Conservation (phyloP, 805 yeast species). For the Metschnikowia rubicola region DNA sequence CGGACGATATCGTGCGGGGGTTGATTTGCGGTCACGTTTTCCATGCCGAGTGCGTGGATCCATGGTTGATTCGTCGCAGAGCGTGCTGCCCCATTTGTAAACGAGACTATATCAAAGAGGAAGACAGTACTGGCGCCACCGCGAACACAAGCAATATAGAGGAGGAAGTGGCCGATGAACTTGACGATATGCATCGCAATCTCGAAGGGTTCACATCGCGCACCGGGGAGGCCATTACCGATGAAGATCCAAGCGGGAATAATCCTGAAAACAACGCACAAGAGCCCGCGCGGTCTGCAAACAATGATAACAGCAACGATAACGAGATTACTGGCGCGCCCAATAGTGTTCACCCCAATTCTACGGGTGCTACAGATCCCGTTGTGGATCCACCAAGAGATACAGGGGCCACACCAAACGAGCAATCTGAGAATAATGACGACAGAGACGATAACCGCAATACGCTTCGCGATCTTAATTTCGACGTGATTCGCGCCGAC, state of each 20-base stretch:
- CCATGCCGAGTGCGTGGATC: constrained; percentile 75
- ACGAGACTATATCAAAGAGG: constrained; percentile 51
- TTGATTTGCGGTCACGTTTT: constrained; percentile 80
- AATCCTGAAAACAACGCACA: not conserved
- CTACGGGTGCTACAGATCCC: not conserved
- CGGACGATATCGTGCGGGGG: constrained; percentile 64
- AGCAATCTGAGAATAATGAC: too few species aligned
- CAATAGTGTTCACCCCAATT: not conserved
- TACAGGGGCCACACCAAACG: not conserved
- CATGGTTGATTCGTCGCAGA: constrained; percentile 71
- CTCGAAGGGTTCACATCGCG: not conserved
- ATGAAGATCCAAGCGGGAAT: not conserved
- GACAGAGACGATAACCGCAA: not conserved
- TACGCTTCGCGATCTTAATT: constrained; percentile 18
- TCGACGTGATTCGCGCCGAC: constrained; percentile 35
- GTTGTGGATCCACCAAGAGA: not conserved
- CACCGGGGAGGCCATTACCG: not conserved
- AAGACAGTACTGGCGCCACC: constrained; percentile 3
- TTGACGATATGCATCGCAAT: not conserved
- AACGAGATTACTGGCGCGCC: not conserved
- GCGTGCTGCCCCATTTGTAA: constrained; percentile 87
- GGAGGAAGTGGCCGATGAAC: not conserved
- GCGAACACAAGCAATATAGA: constrained; percentile 1
- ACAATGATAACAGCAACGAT: not conserved
- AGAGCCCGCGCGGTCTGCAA: not conserved